Evolutionary conservation across 164 flowering plant genomes (phyloP).

Genomic region (Vitis riparia): DNA sequence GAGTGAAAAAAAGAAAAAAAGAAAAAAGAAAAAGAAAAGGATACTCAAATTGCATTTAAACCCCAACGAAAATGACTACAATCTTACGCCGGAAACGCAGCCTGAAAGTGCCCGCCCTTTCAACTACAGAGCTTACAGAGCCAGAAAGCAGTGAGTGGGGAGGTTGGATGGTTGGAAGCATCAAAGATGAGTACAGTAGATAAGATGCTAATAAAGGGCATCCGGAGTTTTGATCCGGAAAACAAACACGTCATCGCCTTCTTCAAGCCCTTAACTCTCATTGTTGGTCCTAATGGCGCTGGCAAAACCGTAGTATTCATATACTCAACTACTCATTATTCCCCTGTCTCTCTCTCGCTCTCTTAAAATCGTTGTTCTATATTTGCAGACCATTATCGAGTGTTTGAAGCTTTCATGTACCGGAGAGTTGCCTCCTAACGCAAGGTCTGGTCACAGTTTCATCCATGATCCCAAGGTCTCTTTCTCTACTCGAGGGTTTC

Average conservation of each 20-base stretch:
- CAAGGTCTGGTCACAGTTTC: constrained; percentile 96
- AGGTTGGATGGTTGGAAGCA: not conserved
- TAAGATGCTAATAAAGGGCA: constrained; percentile 96
- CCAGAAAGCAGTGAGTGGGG: too few relatives aligned
- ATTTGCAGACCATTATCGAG: constrained; percentile 82
- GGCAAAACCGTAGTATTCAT: constrained; percentile 71
- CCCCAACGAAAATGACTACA: too few relatives aligned
- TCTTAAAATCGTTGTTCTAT: not conserved
- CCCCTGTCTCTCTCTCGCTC: not conserved
- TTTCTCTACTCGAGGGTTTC: not conserved
- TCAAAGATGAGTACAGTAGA: constrained; percentile 91
- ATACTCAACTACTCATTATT: not conserved
- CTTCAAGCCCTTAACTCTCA: constrained; percentile 91
- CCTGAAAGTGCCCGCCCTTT: too few relatives aligned
- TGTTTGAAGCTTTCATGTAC: constrained; percentile 95
- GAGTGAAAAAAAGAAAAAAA: too few relatives aligned
- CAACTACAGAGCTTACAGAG: too few relatives aligned
- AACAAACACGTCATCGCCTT: constrained; percentile 92
- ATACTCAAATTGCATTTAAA: too few relatives aligned
- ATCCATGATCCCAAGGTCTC: constrained; percentile 95
- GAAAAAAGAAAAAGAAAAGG: too few relatives aligned
- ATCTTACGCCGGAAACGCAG: too few relatives aligned
- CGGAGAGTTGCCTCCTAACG: constrained; percentile 97
- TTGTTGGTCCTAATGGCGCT: constrained; percentile 96
- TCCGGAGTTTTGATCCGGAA: constrained; percentile 98